Evolutionary conservation across 2,329 filamentous ascomycete species (phyloP).

Genomic region (Cladophialophora carrionii): DNA sequence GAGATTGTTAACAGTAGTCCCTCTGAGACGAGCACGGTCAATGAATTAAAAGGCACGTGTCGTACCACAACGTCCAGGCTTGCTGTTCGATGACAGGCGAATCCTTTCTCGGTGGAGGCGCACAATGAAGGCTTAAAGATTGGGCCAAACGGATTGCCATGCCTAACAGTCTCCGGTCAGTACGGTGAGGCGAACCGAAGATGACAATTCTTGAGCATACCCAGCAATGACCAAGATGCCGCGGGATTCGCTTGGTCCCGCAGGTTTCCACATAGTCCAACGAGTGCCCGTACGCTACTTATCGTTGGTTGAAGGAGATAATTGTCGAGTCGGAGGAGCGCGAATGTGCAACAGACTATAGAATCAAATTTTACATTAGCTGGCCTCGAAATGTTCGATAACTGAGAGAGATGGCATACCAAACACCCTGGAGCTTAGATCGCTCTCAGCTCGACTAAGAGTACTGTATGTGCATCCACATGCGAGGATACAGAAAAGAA

Average conservation of each 20-base stretch:
- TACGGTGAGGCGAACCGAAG: background rate
- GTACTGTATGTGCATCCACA: slow-evolving; percentile 18
- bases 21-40: slow-evolving; percentile 1
- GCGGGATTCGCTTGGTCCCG: slow-evolving; percentile 18
- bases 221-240: slow-evolving; percentile 24
- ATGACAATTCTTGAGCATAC: background rate
- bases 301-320: slow-evolving; percentile 22
- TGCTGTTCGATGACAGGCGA: slow-evolving; percentile 11
- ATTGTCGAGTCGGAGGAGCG: slow-evolving; percentile 22
- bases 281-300: slow-evolving; percentile 16
- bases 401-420: slow-evolving; percentile 10
- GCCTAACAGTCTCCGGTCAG: slow-evolving; percentile 12
- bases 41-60: slow-evolving; percentile 4
- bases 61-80: slow-evolving; percentile 20
- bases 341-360: slow-evolving; percentile 20
- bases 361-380: background rate
- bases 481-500: slow-evolving; percentile 18
- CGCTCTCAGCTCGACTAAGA: slow-evolving; percentile 2
- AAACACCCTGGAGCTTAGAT: slow-evolving; percentile 21
- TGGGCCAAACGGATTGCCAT: slow-evolving; percentile 21
- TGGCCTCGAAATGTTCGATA: background rate
- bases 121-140: slow-evolving; percentile 20
- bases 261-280: slow-evolving; percentile 11
- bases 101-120: slow-evolving; percentile 9
- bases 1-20: background rate